Evolutionary conservation across 202 grass and related monocot species (phyloP).

Genomic region (Setaria italica): DNA sequence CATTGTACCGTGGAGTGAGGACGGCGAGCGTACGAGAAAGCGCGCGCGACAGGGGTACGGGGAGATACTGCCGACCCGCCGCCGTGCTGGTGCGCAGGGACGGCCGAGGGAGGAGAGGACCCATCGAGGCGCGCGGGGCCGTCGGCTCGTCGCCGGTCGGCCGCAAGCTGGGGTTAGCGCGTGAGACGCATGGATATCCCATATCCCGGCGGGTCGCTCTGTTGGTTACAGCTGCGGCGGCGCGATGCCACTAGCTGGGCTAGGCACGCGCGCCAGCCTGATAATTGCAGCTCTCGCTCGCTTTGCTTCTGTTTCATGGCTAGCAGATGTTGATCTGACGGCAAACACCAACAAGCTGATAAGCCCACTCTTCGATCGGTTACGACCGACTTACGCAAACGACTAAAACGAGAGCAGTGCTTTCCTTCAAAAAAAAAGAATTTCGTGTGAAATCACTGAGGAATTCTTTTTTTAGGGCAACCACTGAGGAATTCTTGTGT

Average conservation of each 20-base stretch:
- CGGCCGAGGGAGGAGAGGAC: neutral
- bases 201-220: conserved; percentile 27
- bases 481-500: neutral
- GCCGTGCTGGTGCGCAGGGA: neutral
- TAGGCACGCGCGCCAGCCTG: neutral
- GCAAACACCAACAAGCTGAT: neutral
- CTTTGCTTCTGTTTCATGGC: neutral
- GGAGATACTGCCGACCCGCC: neutral
- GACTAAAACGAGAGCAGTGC: neutral
- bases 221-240: conserved; percentile 51
- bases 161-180: conserved; percentile 13
- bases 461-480: no score
- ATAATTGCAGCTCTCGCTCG: neutral
- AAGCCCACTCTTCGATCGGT: neutral
- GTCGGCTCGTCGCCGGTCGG: neutral
- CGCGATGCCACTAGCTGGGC: conserved; percentile 21
- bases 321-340: neutral
- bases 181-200: conserved; percentile 21
- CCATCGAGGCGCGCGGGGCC: neutral
- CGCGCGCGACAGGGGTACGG: conserved; percentile 8
- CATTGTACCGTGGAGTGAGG: neutral
- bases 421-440: neutral
- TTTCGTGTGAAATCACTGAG: neutral
- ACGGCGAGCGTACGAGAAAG: conserved; percentile 38
- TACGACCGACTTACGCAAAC: neutral